Evolutionary conservation across 208 protist species (phyloP).

Genomic region (Wallacemonas collosoma): DNA sequence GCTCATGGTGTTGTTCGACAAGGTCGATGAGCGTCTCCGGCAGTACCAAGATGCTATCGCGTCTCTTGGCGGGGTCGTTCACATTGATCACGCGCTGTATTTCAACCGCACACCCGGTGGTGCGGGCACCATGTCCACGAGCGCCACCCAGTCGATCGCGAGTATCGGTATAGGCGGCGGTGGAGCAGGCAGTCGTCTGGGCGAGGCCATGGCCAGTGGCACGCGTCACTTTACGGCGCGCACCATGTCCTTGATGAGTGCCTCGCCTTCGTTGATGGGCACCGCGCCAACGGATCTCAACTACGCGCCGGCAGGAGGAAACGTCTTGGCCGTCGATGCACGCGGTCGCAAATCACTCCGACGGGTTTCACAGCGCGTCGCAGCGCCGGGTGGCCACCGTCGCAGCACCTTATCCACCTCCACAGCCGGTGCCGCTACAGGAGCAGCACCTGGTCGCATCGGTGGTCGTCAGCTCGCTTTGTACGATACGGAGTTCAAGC

Average conservation of each 20-base stretch:
- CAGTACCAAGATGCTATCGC: conserved; percentile 27
- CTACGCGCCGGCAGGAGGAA: neutral
- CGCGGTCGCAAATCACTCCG: conserved; percentile 3
- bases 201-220: neutral
- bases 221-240: neutral
- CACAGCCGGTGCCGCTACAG: neutral
- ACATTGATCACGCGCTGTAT: neutral
- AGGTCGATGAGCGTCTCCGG: conserved; percentile 36
- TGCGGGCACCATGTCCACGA: no score
- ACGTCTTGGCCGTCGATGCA: neutral
- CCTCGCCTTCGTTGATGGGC: neutral
- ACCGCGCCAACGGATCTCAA: neutral
- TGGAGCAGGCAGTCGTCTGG: neutral
- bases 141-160: no score
- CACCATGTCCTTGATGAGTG: conserved; percentile 7
- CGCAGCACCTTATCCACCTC: neutral
- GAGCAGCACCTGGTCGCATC: neutral
- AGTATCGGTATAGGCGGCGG: neutral
- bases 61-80: conserved; percentile 18
- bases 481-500: conserved; percentile 49
- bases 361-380: neutral
- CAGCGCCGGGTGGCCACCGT: neutral
- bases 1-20: conserved; percentile 33
- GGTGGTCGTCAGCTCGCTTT: conserved; percentile 35
- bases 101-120: neutral